Conservation (phyloP, 345 rosid genomes). For the Melastoma malabathricum region DNA sequence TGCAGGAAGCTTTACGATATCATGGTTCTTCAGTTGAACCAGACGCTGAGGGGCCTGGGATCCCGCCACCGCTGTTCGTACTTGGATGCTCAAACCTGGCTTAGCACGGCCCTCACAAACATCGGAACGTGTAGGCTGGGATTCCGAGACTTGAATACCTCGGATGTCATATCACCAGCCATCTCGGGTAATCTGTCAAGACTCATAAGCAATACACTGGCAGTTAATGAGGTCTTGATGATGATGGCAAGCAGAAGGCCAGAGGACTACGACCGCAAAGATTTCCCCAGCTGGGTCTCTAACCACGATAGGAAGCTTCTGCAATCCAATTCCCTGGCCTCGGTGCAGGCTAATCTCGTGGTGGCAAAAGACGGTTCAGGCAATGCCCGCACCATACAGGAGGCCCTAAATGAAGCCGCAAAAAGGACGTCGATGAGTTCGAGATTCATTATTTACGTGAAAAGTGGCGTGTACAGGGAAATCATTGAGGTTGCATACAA, state of each 20-base stretch:
- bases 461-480: slow-evolving; percentile 14
- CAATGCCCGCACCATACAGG: slow-evolving; percentile 16
- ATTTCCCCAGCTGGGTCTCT: slow-evolving; percentile 25
- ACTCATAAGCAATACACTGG: slow-evolving; percentile 27
- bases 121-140: slow-evolving; percentile 24
- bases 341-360: slow-evolving; percentile 19
- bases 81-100: slow-evolving; percentile 33
- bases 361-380: slow-evolving; percentile 36
- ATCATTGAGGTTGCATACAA: slow-evolving; percentile 16
- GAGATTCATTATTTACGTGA: slow-evolving; percentile 22
- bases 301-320: slow-evolving; percentile 23
- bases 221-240: slow-evolving; percentile 13
- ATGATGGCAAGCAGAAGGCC: not conserved
- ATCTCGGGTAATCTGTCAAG: slow-evolving; percentile 18
- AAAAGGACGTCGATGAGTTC: slow-evolving; percentile 13
- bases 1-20: slow-evolving; percentile 10
- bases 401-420: slow-evolving; percentile 22
- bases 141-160: slow-evolving; percentile 21
- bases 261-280: slow-evolving; percentile 3
- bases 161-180: slow-evolving; percentile 18
- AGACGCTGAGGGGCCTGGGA: slow-evolving; percentile 7
- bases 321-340: slow-evolving; percentile 13
- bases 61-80: slow-evolving; percentile 2
- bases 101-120: slow-evolving; percentile 30
- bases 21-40: slow-evolving; percentile 17